phyloP scores from a whole-genome alignment of 2,329 filamentous ascomycete genomes.

The Fusarium irregulare region DNA sequence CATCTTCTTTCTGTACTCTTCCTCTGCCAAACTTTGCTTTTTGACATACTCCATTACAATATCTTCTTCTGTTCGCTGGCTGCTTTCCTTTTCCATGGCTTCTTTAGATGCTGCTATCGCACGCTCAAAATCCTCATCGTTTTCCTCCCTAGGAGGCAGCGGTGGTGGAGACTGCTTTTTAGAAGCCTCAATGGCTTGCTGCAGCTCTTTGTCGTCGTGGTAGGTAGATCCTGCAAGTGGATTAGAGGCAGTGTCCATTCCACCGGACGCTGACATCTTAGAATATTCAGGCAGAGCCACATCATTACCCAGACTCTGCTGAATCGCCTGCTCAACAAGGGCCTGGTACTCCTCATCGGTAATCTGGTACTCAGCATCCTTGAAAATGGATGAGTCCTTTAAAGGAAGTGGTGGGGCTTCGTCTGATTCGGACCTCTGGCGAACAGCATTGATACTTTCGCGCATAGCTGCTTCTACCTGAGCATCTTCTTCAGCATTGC shows the following conservation, averaged over 20 bases:
- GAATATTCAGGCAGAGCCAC: constrained; percentile 32
- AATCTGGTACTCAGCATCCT: constrained; percentile 58
- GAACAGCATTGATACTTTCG: constrained; percentile 72
- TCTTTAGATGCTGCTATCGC: constrained; percentile 55
- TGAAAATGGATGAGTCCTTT: constrained; percentile 50
- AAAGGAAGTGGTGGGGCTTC: constrained; percentile 41
- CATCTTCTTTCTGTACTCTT: constrained; percentile 58
- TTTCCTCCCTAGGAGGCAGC: constrained; percentile 39
- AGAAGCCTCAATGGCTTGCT: constrained; percentile 57
- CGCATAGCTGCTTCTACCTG: constrained; percentile 79
- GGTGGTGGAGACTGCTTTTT: constrained; percentile 43
- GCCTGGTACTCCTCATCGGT: constrained; percentile 69
- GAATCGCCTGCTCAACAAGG: constrained; percentile 66
- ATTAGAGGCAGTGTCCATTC: constrained; percentile 4
- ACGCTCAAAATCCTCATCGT: constrained; percentile 51
- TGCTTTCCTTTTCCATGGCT: constrained; percentile 54
- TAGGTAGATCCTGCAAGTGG: neutral
- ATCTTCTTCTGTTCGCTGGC: constrained; percentile 71
- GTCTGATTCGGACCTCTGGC: constrained; percentile 45
- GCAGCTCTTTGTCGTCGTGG: constrained; percentile 53
- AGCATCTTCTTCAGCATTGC: constrained; percentile 75
- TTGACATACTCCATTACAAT: constrained; percentile 80
- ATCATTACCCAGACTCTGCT: constrained; percentile 58
- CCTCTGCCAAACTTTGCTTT: constrained; percentile 78
- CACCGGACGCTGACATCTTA: constrained; percentile 32